phyloP scores from a whole-genome alignment of 768 basidiomycete genomes.

The Boletus vermiculosoides region DNA sequence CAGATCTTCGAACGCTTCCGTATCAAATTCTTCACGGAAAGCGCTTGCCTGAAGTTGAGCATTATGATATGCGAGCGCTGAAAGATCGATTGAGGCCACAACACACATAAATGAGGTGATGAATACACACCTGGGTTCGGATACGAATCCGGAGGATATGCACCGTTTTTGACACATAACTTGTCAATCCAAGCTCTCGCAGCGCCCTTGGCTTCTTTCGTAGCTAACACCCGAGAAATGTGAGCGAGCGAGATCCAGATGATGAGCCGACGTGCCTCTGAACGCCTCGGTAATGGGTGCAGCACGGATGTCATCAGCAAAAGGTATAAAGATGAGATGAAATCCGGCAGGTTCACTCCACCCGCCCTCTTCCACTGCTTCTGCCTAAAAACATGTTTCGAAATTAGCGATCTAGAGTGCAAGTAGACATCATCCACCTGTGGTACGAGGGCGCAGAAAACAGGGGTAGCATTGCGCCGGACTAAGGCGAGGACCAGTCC shows the following conservation, averaged over 20 bases:
- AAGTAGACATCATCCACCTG: constrained; percentile 51
- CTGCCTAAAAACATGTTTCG: constrained; percentile 46
- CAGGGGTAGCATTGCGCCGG: constrained; percentile 69
- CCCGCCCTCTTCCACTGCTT: constrained; percentile 65
- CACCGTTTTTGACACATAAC: constrained; percentile 70
- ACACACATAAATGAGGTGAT: neutral
- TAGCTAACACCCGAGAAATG: constrained; percentile 46
- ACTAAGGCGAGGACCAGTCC: constrained; percentile 72
- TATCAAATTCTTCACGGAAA: constrained; percentile 86
- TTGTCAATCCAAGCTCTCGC: constrained; percentile 78
- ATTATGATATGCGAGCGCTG: constrained; percentile 78
- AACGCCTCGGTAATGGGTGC: constrained; percentile 67
- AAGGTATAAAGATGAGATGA: constrained; percentile 91
- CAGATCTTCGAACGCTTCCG: constrained; percentile 74
- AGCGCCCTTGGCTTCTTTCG: constrained; percentile 60
- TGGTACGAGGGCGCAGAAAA: constrained; percentile 83
- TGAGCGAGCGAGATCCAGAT: neutral
- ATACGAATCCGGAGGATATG: constrained; percentile 86
- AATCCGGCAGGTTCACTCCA: constrained; percentile 87
- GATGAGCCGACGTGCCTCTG: constrained; percentile 47
- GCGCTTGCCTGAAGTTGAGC: constrained; percentile 89
- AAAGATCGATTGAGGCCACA: neutral
- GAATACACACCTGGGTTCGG: constrained; percentile 79
- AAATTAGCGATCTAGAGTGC: neutral
- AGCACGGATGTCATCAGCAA: constrained; percentile 88